These are phyloP conservation scores for Nicotiana sylvestris DNA, from an alignment of 257 asterid genomes.

Conservation along the genomic window DNA sequence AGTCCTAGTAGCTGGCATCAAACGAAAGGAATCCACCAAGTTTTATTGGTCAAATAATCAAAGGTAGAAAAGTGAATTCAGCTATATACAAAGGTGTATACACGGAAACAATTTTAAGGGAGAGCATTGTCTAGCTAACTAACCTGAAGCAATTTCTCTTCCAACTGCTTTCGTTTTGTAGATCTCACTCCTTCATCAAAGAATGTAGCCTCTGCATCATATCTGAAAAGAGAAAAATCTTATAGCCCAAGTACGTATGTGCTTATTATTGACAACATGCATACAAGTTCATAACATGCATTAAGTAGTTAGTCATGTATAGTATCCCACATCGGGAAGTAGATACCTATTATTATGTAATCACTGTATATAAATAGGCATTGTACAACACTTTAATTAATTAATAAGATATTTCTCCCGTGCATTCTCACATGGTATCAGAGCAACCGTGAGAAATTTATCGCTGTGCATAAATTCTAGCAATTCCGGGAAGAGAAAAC, in stretches of 20 bases:
- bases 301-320: neutral
- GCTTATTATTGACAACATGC: neutral
- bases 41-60: neutral
- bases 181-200: slow-evolving; percentile 89
- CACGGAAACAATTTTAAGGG: neutral
- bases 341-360: too few species aligned
- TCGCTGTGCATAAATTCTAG: too few species aligned
- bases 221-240: slow-evolving; percentile 38
- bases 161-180: slow-evolving; percentile 80
- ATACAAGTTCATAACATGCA: neutral
- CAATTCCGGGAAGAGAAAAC: too few species aligned
- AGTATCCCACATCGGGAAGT: too few species aligned
- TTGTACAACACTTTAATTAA: too few species aligned
- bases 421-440: too few species aligned
- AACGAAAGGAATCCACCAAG: neutral
- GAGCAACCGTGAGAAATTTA: too few species aligned
- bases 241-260: neutral
- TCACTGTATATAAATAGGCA: too few species aligned
- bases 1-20: neutral
- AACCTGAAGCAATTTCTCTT: slow-evolving; percentile 93
- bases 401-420: too few species aligned
- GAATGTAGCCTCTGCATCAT: slow-evolving; percentile 88
- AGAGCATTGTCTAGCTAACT: neutral
- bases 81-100: neutral
- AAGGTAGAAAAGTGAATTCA: neutral